Conservation (phyloP, 768 basidiomycete genomes). For the Termitomyces sp. region DNA sequence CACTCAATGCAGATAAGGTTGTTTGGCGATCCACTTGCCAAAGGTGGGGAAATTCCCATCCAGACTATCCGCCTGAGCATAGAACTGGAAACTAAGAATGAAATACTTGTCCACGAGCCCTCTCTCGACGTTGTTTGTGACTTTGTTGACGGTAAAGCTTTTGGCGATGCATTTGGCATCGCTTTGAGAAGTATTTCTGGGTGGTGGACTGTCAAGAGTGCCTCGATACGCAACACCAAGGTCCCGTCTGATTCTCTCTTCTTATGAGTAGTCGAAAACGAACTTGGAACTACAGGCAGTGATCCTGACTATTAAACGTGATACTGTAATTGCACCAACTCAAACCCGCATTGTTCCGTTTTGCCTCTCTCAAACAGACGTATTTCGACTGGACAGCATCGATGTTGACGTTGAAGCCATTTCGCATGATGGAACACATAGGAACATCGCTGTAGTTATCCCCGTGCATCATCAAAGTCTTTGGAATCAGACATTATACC, state of each 20-base stretch:
- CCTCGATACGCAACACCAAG: constrained; percentile 13
- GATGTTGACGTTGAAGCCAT: constrained; percentile 34
- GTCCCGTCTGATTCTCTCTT: constrained; percentile 3
- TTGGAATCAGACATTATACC: constrained; percentile 32
- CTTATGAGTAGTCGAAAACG: neutral
- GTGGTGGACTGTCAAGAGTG: constrained; percentile 49
- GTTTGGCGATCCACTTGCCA: constrained; percentile 66
- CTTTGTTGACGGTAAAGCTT: constrained; percentile 70
- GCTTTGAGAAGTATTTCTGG: constrained; percentile 47
- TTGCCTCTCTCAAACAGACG: constrained; percentile 33
- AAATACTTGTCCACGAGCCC: constrained; percentile 34
- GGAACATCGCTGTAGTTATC: constrained; percentile 31
- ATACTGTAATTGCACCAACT: constrained; percentile 46
- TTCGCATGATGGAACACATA: constrained; percentile 18
- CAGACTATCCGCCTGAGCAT: constrained; percentile 52
- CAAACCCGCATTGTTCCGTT: constrained; percentile 62
- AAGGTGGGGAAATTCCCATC: constrained; percentile 39
- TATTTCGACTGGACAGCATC: constrained; percentile 27
- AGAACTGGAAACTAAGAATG: constrained; percentile 27
- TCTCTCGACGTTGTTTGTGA: constrained; percentile 58
- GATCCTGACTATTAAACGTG: constrained; percentile 20
- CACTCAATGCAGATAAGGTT: constrained; percentile 57
- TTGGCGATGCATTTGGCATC: constrained; percentile 67
- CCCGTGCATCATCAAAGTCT: constrained; percentile 38
- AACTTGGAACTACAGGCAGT: constrained; percentile 20